Evolutionary conservation across 1,139 yeast genomes (phyloP), one percentile per base, ranked within the genome.

Genomic region (Suhomyces bolitotheri): DNA sequence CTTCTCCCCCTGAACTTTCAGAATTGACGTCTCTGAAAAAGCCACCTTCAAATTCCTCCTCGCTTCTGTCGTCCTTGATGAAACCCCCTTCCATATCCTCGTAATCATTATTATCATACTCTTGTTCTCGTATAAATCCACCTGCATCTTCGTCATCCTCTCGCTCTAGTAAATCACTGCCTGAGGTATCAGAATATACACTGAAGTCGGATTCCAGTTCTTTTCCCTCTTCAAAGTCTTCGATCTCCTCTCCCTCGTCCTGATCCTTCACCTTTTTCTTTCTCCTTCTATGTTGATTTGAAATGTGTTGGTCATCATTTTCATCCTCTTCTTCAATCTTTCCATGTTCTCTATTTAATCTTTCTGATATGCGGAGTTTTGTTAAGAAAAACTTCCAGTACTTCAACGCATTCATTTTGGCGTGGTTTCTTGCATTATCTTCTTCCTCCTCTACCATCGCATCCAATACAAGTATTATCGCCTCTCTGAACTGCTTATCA

Each of bases 331-430:
- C 58, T 3, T 48, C 56, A 9, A 82, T 60, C n/a, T 53, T 58
- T 7, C 96, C 96, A 56, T 86, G 95, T 16, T 73, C 66, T 27
- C 54, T 58, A 39, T 84, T 77, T 41, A 90, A 66, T 31, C 96
- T 67, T n/a, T 74, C 76, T 40, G 75, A 71, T 23, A 92, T 87
- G 38, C 87, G 69, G 36, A 90, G 62, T 36, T 87, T 92, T 7
- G 82, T 68, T 42, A 90, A 64, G 45, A 88, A 71, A 36, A 74
- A 67, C 44, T 78, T 76, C 98, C 98, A 92, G 34, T 79, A 72
- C 41, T 71, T 63, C 46, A 90, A 58, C 1, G 92, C 82, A 32
- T 69, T 66, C 30, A 69, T 43, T 32, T 75, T 77, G 8, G 73
- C 60, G 21, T 71, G 66, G 28, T 60, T 61, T 36, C 72, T 63